phyloP scores from a whole-genome alignment of 371 early-diverging fungal genomes.

The Mucor sp. region DNA sequence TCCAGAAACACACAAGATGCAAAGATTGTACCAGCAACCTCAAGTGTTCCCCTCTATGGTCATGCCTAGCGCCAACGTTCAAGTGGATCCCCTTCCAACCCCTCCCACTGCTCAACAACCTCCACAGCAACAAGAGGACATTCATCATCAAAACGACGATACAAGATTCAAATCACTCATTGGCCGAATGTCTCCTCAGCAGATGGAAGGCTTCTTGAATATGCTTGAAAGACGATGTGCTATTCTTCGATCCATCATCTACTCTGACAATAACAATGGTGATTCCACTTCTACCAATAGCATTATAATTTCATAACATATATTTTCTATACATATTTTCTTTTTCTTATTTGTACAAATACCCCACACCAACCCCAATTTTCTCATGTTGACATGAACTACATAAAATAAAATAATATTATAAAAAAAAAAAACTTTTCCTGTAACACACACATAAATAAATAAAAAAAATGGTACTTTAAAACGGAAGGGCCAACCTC shows the following conservation, averaged over 20 bases:
- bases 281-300: not conserved
- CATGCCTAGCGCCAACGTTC: slow-evolving; percentile 2
- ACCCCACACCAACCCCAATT: not conserved
- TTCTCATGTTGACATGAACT: slow-evolving; percentile 7
- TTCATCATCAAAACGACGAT: slow-evolving; percentile 18
- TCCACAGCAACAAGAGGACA: not conserved
- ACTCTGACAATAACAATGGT: slow-evolving; percentile 1
- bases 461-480: slow-evolving; percentile 1
- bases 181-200: slow-evolving; percentile 25
- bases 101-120: not conserved
- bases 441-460: slow-evolving; percentile 6
- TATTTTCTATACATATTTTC: slow-evolving; percentile 6
- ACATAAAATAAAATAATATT: slow-evolving; percentile 1
- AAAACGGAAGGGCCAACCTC: slow-evolving; percentile 2
- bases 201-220: slow-evolving; percentile 25
- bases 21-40: not conserved
- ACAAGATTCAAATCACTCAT: slow-evolving; percentile 22
- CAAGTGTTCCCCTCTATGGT: slow-evolving; percentile 12
- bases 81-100: not conserved
- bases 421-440: slow-evolving; percentile 4
- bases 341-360: slow-evolving; percentile 5
- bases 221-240: slow-evolving; percentile 30
- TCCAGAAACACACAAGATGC: not conserved
- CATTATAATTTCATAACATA: slow-evolving; percentile 7
- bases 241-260: slow-evolving; percentile 29